These are phyloP conservation scores for Starmerella cellae DNA, from an alignment of 805 yeast genomes.

Conservation along the genomic window DNA sequence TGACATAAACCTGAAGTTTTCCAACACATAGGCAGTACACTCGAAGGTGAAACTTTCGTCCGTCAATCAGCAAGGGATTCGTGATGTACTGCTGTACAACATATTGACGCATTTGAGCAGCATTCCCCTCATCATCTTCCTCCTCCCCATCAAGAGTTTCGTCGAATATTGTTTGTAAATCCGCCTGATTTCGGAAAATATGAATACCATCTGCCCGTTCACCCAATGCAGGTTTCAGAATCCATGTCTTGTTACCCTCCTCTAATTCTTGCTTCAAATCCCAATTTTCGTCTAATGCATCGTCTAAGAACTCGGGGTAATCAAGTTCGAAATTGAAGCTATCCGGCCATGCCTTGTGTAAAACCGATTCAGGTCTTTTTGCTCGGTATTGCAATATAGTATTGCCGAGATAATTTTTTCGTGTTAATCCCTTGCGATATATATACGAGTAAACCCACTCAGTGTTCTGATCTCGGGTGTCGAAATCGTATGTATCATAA, in stretches of 20 bases:
- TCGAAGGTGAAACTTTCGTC: slow-evolving; percentile 78
- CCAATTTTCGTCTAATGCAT: slow-evolving; percentile 80
- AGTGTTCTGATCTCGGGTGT: slow-evolving; percentile 24
- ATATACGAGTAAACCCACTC: slow-evolving; percentile 37
- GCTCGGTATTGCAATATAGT: slow-evolving; percentile 62
- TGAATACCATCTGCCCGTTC: slow-evolving; percentile 95
- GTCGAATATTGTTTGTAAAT: slow-evolving; percentile 71
- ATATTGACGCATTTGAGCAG: slow-evolving; percentile 51
- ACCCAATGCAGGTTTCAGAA: slow-evolving; percentile 91
- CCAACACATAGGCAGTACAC: slow-evolving; percentile 70
- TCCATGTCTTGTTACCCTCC: slow-evolving; percentile 54
- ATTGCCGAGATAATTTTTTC: slow-evolving; percentile 81
- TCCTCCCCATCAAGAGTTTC: slow-evolving; percentile 66
- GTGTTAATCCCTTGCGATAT: slow-evolving; percentile 76
- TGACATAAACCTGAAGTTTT: slow-evolving; percentile 63
- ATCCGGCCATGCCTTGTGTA: slow-evolving; percentile 53
- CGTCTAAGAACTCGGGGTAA: slow-evolving; percentile 92
- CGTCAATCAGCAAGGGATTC: slow-evolving; percentile 55
- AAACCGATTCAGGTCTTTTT: slow-evolving; percentile 57
- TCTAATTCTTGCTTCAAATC: slow-evolving; percentile 73
- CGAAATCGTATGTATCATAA: slow-evolving; percentile 78
- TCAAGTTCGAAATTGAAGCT: slow-evolving; percentile 75
- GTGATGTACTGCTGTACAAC: slow-evolving; percentile 70
- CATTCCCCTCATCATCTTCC: slow-evolving; percentile 39
- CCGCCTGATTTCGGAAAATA: slow-evolving; percentile 61